phyloP scores from a whole-genome alignment of 805 yeast genomes.

The Debaryomyces maramus region DNA sequence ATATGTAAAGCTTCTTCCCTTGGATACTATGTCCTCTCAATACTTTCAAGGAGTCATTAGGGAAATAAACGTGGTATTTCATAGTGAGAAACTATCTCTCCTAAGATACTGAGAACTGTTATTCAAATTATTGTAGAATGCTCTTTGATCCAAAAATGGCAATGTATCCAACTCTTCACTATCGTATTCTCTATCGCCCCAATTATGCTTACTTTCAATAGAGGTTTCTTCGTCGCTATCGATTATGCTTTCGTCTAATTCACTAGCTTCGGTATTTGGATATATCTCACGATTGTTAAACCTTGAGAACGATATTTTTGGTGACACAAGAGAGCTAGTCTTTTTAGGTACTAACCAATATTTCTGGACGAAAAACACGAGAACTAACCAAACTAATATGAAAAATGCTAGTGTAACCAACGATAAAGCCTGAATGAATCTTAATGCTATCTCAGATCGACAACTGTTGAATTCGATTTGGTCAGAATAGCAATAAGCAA shows the following conservation, averaged over 20 bases:
- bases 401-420: not conserved
- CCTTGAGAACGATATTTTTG: not conserved
- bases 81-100: constrained; percentile 40
- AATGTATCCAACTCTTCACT: constrained; percentile 11
- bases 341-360: not conserved
- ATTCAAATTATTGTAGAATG: constrained; percentile 28
- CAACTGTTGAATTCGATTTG: not conserved
- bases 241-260: not conserved
- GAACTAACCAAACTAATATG: not conserved
- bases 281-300: not conserved
- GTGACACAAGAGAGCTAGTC: not conserved
- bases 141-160: constrained; percentile 9
- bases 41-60: constrained; percentile 26
- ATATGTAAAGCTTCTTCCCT: constrained; percentile 9
- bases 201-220: not conserved
- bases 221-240: not conserved
- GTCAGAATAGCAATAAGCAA: not conserved
- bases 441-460: not conserved
- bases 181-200: constrained; percentile 3
- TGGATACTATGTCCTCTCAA: constrained; percentile 9
- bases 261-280: not conserved
- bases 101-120: constrained; percentile 44
- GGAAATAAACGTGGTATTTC: constrained; percentile 33
- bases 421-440: not conserved
- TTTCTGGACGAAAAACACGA: not conserved